Evolutionary conservation across 495 filamentous ascomycete species (phyloP).

Genomic region (Cairneyella variabilis): DNA sequence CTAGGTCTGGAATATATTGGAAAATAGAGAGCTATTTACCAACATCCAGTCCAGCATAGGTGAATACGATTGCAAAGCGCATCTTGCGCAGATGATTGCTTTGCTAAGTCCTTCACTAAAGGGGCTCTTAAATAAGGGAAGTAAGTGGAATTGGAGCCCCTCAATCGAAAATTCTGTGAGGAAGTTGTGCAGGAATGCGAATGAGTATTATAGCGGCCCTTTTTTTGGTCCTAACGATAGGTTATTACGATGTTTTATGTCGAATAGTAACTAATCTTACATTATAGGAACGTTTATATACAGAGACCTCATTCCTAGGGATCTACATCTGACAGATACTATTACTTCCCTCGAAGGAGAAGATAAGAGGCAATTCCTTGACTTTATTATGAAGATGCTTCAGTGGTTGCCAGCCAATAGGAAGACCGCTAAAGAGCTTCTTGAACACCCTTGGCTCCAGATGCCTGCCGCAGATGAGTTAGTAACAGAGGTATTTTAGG

Average conservation of each 20-base stretch:
- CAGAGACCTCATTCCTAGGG: neutral
- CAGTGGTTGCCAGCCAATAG: constrained; percentile 44
- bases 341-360: neutral
- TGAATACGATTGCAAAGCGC: constrained; percentile 28
- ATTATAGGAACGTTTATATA: neutral
- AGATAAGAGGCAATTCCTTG: constrained; percentile 34
- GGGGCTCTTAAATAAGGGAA: neutral
- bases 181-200: neutral
- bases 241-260: too few species aligned
- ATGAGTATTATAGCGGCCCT: neutral
- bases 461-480: too few species aligned
- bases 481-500: too few species aligned
- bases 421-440: constrained; percentile 38
- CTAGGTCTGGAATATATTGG: constrained; percentile 36
- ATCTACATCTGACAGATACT: neutral
- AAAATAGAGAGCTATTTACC: constrained; percentile 30
- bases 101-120: constrained; percentile 35
- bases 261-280: neutral
- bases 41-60: constrained; percentile 22
- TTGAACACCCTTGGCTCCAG: constrained; percentile 40
- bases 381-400: constrained; percentile 42
- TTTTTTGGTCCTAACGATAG: neutral
- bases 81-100: constrained; percentile 37
- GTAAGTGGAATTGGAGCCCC: neutral
- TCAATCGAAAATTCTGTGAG: neutral